These are phyloP conservation scores for Fusarium floridanum DNA, from an alignment of 2,329 filamentous ascomycete genomes.

Conservation along the genomic window DNA sequence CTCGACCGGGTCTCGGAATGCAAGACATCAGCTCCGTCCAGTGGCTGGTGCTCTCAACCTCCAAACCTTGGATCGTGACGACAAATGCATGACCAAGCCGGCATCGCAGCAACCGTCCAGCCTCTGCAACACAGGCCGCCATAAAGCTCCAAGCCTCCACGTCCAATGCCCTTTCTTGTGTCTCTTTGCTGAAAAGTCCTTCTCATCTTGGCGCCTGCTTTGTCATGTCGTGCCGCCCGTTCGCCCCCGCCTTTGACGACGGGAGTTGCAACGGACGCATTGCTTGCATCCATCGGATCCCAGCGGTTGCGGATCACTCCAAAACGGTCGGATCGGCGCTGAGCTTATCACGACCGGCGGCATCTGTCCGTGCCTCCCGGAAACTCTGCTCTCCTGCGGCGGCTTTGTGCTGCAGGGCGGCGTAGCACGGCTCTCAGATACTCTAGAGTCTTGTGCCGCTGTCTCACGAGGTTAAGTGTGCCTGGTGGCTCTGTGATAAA, in stretches of 20 bases:
- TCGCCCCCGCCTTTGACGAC: constrained; percentile 1
- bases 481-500: neutral
- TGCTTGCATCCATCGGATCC: constrained; percentile 37
- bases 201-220: constrained; percentile 9
- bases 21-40: constrained; percentile 14
- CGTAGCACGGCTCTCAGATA: constrained; percentile 1
- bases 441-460: neutral
- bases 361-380: constrained; percentile 1
- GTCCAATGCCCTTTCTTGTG: neutral
- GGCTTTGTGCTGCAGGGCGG: constrained; percentile 4
- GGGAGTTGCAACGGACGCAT: constrained; percentile 15
- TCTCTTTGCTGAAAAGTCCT: neutral
- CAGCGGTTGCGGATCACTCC: constrained; percentile 27
- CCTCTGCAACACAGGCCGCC: constrained; percentile 15
- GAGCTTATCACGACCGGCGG: constrained; percentile 26
- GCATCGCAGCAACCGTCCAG: neutral
- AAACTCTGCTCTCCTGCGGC: neutral
- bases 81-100: neutral
- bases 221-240: neutral
- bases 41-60: constrained; percentile 28
- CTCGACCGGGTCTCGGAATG: constrained; percentile 12
- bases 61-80: neutral
- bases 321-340: constrained; percentile 28
- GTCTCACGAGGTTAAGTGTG: neutral
- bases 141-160: constrained; percentile 5